Conservation (phyloP, 768 basidiomycete genomes). For the Grammothele lineata region DNA sequence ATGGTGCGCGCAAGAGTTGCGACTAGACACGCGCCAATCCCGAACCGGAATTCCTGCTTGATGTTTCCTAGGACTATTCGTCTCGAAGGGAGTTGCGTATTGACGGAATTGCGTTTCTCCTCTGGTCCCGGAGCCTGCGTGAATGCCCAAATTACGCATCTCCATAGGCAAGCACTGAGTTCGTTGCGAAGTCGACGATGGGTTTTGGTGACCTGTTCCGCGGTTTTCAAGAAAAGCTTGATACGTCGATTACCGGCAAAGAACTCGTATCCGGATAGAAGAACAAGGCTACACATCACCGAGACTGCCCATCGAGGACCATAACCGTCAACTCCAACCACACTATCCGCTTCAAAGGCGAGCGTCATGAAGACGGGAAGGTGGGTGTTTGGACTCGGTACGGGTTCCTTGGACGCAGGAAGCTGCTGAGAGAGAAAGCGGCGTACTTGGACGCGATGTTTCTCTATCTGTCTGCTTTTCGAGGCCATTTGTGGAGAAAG, state of each 20-base stretch:
- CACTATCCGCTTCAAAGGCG: too few species aligned
- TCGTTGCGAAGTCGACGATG: constrained; percentile 31
- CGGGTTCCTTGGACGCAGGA: neutral
- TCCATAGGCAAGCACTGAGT: constrained; percentile 47
- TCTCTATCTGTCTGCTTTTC: too few species aligned
- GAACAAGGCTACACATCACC: constrained; percentile 41
- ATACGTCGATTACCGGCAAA: constrained; percentile 38
- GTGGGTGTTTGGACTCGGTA: too few species aligned
- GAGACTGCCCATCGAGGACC: constrained; percentile 41
- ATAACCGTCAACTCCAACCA: too few species aligned
- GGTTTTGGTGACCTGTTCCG: constrained; percentile 31
- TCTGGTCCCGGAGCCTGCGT: constrained; percentile 21
- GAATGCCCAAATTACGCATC: constrained; percentile 54
- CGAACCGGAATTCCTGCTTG: constrained; percentile 42
- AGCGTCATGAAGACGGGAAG: too few species aligned
- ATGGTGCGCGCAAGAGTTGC: constrained; percentile 30
- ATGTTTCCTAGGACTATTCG: constrained; percentile 37
- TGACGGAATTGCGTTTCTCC: too few species aligned
- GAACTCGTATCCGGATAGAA: constrained; percentile 41
- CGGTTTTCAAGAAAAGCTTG: constrained; percentile 34
- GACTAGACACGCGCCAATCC: constrained; percentile 41
- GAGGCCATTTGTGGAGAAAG: too few species aligned
- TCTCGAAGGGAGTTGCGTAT: too few species aligned
- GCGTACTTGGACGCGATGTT: too few species aligned
- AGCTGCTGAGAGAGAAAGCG: too few species aligned